phyloP scores from a whole-genome alignment of 768 basidiomycete genomes.

The Hygrocybe punicea region DNA sequence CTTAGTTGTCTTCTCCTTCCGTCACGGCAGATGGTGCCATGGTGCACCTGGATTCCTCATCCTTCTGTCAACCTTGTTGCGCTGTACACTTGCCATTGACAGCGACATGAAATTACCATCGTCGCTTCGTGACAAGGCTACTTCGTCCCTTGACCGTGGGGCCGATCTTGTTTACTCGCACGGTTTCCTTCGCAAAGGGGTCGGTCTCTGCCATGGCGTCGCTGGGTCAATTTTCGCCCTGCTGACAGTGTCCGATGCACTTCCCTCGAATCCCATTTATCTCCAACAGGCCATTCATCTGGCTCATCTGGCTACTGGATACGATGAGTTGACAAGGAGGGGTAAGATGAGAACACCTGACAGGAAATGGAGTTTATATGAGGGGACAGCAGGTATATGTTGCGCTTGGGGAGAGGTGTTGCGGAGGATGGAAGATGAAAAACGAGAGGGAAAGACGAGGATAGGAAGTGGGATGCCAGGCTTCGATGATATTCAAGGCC shows the following conservation, averaged over 20 bases:
- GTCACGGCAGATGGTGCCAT: conserved; percentile 52
- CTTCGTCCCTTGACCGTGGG: conserved; percentile 36
- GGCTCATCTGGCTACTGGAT: conserved; percentile 42
- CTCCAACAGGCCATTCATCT: conserved; percentile 46
- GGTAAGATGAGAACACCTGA: conserved; percentile 49
- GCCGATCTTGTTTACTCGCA: conserved; percentile 44
- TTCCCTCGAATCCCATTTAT: conserved; percentile 19
- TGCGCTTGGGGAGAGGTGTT: conserved; percentile 52
- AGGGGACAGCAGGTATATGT: conserved; percentile 57
- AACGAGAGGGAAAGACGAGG: conserved; percentile 7
- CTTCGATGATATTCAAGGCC: conserved; percentile 39
- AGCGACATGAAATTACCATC: conserved; percentile 20
- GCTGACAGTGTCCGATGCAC: conserved; percentile 44
- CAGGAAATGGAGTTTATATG: conserved; percentile 54
- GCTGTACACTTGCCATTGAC: conserved; percentile 23
- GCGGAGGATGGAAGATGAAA: conserved; percentile 22
- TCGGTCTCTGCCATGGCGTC: conserved; percentile 60
- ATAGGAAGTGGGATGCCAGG: conserved; percentile 38
- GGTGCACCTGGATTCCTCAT: conserved; percentile 53
- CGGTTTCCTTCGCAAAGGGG: conserved; percentile 53
- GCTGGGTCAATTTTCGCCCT: conserved; percentile 54
- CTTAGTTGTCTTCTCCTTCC: neutral
- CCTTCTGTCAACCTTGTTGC: conserved; percentile 44
- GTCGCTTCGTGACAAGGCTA: conserved; percentile 26
- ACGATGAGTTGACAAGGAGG: conserved; percentile 30